Evolutionary conservation across 345 rosid genomes (phyloP).

Genomic region (Eucalyptus melliodora): DNA sequence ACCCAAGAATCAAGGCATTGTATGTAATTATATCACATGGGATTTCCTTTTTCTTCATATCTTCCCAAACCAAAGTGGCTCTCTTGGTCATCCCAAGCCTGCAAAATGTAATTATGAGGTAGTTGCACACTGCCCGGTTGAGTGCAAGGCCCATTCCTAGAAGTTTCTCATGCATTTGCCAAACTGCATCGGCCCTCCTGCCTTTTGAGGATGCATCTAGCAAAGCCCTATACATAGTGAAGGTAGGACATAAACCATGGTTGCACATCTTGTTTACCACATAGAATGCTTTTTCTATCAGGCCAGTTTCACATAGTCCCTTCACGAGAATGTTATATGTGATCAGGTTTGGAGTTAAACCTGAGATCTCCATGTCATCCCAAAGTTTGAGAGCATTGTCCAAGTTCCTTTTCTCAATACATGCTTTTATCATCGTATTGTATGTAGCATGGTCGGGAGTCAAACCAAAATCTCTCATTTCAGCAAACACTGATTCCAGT

Average conservation of each 20-base stretch:
- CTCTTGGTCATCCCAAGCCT: slow-evolving; percentile 67
- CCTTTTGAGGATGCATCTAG: slow-evolving; percentile 43
- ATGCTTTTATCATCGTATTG: slow-evolving; percentile 66
- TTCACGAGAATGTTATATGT: slow-evolving; percentile 50
- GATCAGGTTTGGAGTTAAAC: slow-evolving; percentile 45
- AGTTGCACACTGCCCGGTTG: slow-evolving; percentile 42
- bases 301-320: slow-evolving; percentile 39
- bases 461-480: slow-evolving; percentile 61
- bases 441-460: slow-evolving; percentile 56
- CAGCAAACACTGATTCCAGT: slow-evolving; percentile 33
- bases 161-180: slow-evolving; percentile 48
- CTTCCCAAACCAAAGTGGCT: slow-evolving; percentile 38
- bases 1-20: slow-evolving; percentile 68
- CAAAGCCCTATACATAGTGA: slow-evolving; percentile 32
- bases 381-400: slow-evolving; percentile 44
- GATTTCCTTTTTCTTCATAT: slow-evolving; percentile 45
- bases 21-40: slow-evolving; percentile 38
- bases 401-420: slow-evolving; percentile 37
- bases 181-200: slow-evolving; percentile 38
- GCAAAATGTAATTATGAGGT: slow-evolving; percentile 53
- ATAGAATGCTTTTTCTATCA: slow-evolving; percentile 36
- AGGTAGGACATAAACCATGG: slow-evolving; percentile 39
- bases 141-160: slow-evolving; percentile 41
- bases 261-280: slow-evolving; percentile 40
- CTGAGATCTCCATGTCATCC: slow-evolving; percentile 52